A percentile compares a stretch with the other conserved stretches of the same genome.
phyloP scores from a whole-genome alignment of 1,284 basidiomycete genomes.

The Tremellales sp. region DNA sequence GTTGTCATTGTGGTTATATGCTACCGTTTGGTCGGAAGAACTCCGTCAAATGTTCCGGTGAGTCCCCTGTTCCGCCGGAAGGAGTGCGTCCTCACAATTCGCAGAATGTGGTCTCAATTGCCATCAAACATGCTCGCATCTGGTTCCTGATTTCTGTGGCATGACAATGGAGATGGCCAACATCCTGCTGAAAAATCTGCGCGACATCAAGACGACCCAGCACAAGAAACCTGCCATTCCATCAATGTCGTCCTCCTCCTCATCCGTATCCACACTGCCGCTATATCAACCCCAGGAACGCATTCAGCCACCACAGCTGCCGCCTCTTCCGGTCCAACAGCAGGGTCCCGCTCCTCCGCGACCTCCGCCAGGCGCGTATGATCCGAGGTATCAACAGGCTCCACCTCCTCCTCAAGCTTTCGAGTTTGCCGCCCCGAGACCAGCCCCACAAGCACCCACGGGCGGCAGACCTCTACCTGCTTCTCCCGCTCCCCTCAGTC shows the following conservation, averaged over 20 bases:
- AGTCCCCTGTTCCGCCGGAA: conserved; percentile 13
- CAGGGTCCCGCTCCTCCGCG: conserved; percentile 27
- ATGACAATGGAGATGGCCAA: conserved; percentile 99
- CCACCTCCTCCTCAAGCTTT: conserved; percentile 56
- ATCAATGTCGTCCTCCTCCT: conserved; percentile 25
- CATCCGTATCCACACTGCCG: conserved; percentile 30
- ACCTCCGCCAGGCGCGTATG: conserved; percentile 19
- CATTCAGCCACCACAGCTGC: conserved; percentile 10
- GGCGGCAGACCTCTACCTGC: conserved; percentile 1
- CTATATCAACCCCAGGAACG: conserved; percentile 23
- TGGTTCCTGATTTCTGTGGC: conserved; percentile 98
- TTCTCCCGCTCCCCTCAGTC: background rate
- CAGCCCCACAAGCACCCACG: background rate
- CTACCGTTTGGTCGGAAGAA: conserved; percentile 96
- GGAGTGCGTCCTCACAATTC: conserved; percentile 8
- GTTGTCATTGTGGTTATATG: conserved; percentile 99
- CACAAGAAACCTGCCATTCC: conserved; percentile 32
- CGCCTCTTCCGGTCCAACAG: conserved; percentile 12
- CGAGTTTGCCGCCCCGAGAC: conserved; percentile 18
- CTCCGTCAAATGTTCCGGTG: conserved; percentile 78
- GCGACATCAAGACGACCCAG: conserved; percentile 60
- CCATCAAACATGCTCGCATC: conserved; percentile 95
- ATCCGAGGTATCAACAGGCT: conserved; percentile 50
- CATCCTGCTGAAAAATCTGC: conserved; percentile 82
- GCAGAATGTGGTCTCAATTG: conserved; percentile 90